These are phyloP conservation scores for Nissolia schottii DNA, from an alignment of 306 rosid species.

Conservation along the genomic window DNA sequence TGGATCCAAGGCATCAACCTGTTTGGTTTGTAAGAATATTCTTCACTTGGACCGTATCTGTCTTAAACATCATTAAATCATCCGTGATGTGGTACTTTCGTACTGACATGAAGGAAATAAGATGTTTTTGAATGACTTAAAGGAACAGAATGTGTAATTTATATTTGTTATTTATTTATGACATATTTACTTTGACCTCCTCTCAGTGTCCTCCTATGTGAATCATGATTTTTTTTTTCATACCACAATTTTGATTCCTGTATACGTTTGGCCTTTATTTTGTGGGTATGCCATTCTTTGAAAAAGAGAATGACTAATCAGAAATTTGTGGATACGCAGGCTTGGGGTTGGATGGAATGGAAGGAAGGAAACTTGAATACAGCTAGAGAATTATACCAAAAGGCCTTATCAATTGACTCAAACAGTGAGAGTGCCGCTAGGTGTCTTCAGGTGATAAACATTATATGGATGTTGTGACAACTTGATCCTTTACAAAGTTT, in stretches of 20 bases:
- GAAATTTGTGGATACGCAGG: conserved; percentile 49
- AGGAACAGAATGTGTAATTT: neutral
- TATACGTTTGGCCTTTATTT: neutral
- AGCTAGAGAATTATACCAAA: conserved; percentile 81
- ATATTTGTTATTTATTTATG: neutral
- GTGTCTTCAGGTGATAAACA: conserved; percentile 81
- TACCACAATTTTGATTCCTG: neutral
- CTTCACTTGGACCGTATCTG: neutral
- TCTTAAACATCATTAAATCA: neutral
- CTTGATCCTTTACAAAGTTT: neutral
- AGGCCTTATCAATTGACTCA: conserved; percentile 52
- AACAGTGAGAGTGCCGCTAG: conserved; percentile 86
- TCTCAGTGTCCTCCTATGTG: neutral
- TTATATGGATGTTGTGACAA: neutral
- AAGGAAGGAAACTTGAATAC: conserved; percentile 80
- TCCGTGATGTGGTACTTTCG: neutral
- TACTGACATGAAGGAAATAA: neutral
- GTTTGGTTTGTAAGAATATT: conserved; percentile 82
- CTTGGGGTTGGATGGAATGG: conserved; percentile 99
- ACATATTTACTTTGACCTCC: neutral
- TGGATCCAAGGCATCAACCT: conserved; percentile 94
- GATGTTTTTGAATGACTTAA: neutral
- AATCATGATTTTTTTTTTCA: neutral
- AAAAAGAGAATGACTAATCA: conserved; percentile 21
- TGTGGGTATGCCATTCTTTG: neutral